phyloP scores from a whole-genome alignment of 345 rosid genomes.

The Citrus sinensis region DVS_A1.0 CM039162.1:20953001-20953500 shows the following conservation, averaged over 20 bases:
- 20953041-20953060: background rate
- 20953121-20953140: background rate
- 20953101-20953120: constrained; percentile 1
- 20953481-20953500: background rate
- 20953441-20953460: constrained; percentile 9
- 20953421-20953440: background rate
- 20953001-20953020: background rate
- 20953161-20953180: background rate
- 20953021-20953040: background rate
- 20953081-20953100: constrained; percentile 15
- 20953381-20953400: background rate
- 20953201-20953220: constrained; percentile 11
- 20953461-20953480: background rate
- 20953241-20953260: background rate
- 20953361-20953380: constrained; percentile 18
- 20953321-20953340: constrained; percentile 8
- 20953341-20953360: background rate
- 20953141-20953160: constrained; percentile 13
- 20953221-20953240: background rate
- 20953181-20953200: background rate
- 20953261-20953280: rapidly evolving
- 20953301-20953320: constrained; percentile 21
- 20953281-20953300: constrained; percentile 9
- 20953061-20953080: background rate
- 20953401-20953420: background rate